These are phyloP conservation scores for Pseudocercospora pini-densiflorae DNA, from an alignment of 2,329 filamentous ascomycete genomes.

Conservation along the genomic window DNA sequence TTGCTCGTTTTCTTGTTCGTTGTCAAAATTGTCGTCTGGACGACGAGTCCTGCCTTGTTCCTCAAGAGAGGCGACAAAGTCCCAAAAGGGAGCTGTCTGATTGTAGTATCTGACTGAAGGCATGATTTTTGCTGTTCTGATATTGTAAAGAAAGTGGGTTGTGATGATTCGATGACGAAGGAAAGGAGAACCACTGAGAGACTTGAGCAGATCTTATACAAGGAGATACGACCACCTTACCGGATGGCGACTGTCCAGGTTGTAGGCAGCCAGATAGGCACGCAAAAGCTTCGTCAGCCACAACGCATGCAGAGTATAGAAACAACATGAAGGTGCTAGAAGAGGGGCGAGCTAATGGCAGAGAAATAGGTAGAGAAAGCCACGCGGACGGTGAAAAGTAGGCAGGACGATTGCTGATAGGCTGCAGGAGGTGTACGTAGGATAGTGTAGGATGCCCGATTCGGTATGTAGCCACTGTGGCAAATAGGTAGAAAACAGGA, in stretches of 20 bases:
- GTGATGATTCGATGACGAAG: conserved; percentile 12
- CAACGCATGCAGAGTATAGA: conserved; percentile 8
- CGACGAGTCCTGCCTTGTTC: conserved; percentile 44
- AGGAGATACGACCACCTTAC: conserved; percentile 14
- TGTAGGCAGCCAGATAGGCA: conserved; percentile 21
- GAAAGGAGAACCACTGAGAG: conserved; percentile 6
- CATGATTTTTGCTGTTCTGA: conserved; percentile 47
- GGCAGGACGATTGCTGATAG: conserved; percentile 24
- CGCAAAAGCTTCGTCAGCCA: conserved; percentile 21
- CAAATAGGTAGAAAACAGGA: conserved; percentile 12
- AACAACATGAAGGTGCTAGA: conserved; percentile 15
- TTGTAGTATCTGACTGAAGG: conserved; percentile 60
- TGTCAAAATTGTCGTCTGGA: conserved; percentile 35
- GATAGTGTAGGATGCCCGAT: conserved; percentile 8
- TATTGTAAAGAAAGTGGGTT: conserved; percentile 22
- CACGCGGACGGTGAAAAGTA: conserved; percentile 23
- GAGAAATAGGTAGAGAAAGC: conserved; percentile 21
- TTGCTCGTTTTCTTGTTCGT: conserved; percentile 37
- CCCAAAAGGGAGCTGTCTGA: conserved; percentile 60
- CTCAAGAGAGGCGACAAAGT: conserved; percentile 58
- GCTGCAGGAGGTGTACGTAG: conserved; percentile 26
- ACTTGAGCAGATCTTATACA: conserved; percentile 15
- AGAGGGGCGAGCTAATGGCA: not conserved
- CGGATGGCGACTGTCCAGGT: conserved; percentile 10
- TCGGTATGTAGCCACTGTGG: conserved; percentile 18